Percentiles rank a stretch among this genome's conserved stretches.
Conservation (phyloP, 441 rosid genomes). For the Dalechampia spathulata region DNA sequence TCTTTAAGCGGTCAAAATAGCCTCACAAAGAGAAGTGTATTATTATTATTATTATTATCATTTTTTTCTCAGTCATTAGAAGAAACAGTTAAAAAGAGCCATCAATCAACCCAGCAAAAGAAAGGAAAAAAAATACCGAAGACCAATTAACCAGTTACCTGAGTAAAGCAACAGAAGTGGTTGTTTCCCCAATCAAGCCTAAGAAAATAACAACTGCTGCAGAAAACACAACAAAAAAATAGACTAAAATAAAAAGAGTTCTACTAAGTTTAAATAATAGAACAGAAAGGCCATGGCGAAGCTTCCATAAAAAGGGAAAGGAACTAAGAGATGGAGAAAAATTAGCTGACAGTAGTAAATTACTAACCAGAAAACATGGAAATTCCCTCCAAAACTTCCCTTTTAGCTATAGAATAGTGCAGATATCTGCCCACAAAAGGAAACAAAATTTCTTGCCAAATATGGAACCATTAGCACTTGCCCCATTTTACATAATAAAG, state of each 20-base stretch:
- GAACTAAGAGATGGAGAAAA: slow-evolving; percentile 20
- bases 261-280: slow-evolving; percentile 4
- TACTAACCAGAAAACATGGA: slow-evolving; percentile 21
- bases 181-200: slow-evolving; percentile 16
- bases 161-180: slow-evolving; percentile 13
- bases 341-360: slow-evolving; percentile 21
- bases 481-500: background rate
- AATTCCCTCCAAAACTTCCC: slow-evolving; percentile 11
- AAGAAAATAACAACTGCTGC: slow-evolving; percentile 15
- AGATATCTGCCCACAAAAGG: slow-evolving; percentile 23
- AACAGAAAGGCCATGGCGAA: background rate
- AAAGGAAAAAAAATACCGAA: background rate
- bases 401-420: slow-evolving; percentile 17
- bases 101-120: background rate
- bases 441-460: slow-evolving; percentile 29
- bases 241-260: background rate
- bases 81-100: background rate
- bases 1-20: no score
- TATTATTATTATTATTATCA: no score
- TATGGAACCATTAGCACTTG: slow-evolving; percentile 3
- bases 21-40: no score
- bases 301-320: slow-evolving; percentile 19
- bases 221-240: background rate
- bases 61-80: no score
- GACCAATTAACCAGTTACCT: slow-evolving; percentile 9